These are phyloP conservation scores for Zostera marina DNA, from an alignment of 116 monocot species.

Conservation along the genomic window DNA sequence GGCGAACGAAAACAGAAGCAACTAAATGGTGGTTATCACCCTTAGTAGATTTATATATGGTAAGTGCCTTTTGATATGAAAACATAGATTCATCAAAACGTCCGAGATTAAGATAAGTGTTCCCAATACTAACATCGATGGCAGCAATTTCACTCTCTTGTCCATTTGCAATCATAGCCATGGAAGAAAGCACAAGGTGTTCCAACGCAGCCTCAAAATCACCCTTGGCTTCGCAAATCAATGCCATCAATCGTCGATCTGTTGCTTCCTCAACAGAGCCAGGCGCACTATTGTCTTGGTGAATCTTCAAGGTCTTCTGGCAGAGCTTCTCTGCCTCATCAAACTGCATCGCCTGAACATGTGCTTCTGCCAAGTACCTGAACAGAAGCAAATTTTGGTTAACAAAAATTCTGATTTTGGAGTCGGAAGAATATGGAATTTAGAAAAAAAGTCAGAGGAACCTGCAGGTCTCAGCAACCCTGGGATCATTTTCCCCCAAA, in stretches of 20 bases:
- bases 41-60: slow-evolving; percentile 76
- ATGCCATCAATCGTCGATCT: slow-evolving; percentile 89
- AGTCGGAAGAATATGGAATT: background rate
- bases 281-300: slow-evolving; percentile 68
- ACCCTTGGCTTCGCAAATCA: slow-evolving; percentile 83
- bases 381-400: background rate
- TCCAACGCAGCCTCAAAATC: slow-evolving; percentile 81
- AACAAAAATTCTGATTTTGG: background rate
- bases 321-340: slow-evolving; percentile 93
- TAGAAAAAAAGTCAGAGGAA: slow-evolving; percentile 4
- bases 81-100: slow-evolving; percentile 97
- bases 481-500: slow-evolving; percentile 76
- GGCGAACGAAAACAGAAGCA: slow-evolving; percentile 75
- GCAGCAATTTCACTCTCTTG: slow-evolving; percentile 73
- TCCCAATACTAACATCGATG: slow-evolving; percentile 74
- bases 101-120: slow-evolving; percentile 77
- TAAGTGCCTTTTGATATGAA: slow-evolving; percentile 98
- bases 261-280: slow-evolving; percentile 89
- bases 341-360: slow-evolving; percentile 93
- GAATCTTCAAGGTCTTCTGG: slow-evolving; percentile 77
- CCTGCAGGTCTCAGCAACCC: slow-evolving; percentile 96
- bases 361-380: slow-evolving; percentile 91
- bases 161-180: slow-evolving; percentile 78
- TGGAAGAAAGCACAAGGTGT: slow-evolving; percentile 92
- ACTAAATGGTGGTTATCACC: slow-evolving; percentile 78